Base-by-base conservation (phyloP, 2,329 filamentous ascomycete species). In the Clarireedia paspali region DNA sequence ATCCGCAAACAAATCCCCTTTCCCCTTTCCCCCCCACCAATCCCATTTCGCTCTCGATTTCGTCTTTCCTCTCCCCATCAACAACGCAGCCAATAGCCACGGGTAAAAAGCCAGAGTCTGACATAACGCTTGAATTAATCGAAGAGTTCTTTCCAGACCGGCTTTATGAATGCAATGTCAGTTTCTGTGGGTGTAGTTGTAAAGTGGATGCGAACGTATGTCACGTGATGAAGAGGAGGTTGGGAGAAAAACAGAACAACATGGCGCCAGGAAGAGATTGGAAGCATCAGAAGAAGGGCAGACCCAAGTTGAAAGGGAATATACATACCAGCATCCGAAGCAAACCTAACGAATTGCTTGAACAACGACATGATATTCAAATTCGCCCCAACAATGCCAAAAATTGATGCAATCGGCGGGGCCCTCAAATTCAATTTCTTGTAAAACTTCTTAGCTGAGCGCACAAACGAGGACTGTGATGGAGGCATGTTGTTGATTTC, bases 111-210 rank as follows among this genome's bases (percentile, higher is more conserved):
- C 69, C 12, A 80, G 62, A 56, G 84, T 73, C 54, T 77, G 73
- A 58, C 75, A 69, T 30, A 75, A 51, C 46, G 79, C 69, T 68
- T 85, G 82, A 46, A 84, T 62, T 55, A 83, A 71, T 47, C 83
- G 80, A 61, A 87, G 73, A 53, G 76, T 73, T 57, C 83, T 79
- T 68, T 87, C 83, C 1, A 86, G 73, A 4, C 82, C 83, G 64
- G 75, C 82, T 83, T 62, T 20, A 14, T 2, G 12, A 7, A 26
- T n/a, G 4, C 10, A 20, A n/a, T 34, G 47, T 44, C 44, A 27
- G 6, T 6, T n/a, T 14, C 20, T 23, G 34, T 23, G 26, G 5
- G 5, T 27, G 17, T 24, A 20, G 20, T 20, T 20, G 20, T 3
- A 20, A 2, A 20, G n/a, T 24, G 27, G 26, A 26, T 17, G 10